These are phyloP conservation scores for Salix caprea DNA, from an alignment of 345 rosid genomes.

Conservation along the genomic window DNA sequence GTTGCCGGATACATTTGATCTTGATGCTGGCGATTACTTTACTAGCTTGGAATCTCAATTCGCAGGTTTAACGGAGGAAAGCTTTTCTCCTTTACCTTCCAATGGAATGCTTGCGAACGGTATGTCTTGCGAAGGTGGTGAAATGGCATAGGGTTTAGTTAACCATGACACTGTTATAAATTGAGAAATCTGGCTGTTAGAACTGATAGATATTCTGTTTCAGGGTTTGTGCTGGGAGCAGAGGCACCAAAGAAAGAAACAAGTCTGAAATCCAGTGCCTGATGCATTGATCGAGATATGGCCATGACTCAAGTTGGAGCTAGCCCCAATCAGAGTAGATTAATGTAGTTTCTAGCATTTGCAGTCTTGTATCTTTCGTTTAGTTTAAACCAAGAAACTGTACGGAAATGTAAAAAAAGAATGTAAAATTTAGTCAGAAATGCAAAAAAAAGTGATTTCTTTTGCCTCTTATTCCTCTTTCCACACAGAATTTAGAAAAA, in stretches of 20 bases:
- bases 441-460: not conserved
- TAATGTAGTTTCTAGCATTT: conserved; percentile 30
- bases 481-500: not conserved
- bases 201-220: not conserved
- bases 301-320: conserved; percentile 18
- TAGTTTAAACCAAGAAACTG: conserved; percentile 21
- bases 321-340: conserved; percentile 17
- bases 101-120: conserved; percentile 10
- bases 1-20: conserved; percentile 64
- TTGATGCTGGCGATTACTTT: conserved; percentile 50
- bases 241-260: conserved; percentile 21
- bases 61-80: conserved; percentile 35
- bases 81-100: conserved; percentile 8
- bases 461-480: not conserved
- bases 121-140: not conserved
- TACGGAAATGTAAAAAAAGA: conserved; percentile 22
- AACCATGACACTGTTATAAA: not conserved
- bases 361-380: conserved; percentile 27
- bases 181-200: not conserved
- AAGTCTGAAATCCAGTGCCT: conserved; percentile 35
- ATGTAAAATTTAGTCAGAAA: conserved; percentile 28
- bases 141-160: not conserved
- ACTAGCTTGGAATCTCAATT: conserved; percentile 37
- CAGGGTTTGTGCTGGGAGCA: conserved; percentile 37
- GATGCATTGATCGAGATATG: conserved; percentile 22